Evolutionary conservation across 805 yeast species (phyloP), one percentile per base, ranked within the genome.

Genomic region (Cyberlindnera mississippiensis): DNA sequence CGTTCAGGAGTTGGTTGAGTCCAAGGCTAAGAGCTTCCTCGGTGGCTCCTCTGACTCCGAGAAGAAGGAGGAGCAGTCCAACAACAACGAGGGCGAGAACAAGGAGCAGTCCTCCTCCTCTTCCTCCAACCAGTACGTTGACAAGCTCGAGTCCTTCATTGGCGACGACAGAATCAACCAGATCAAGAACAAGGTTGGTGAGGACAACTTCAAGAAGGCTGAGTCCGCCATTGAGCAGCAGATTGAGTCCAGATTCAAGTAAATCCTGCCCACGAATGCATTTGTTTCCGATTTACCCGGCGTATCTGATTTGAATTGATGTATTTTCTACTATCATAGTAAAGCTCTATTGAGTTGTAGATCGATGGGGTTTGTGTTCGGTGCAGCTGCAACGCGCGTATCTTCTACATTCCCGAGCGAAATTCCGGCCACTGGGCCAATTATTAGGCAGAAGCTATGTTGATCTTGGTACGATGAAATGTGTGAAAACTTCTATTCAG

Each of bases 131-230:
- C 58, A 61, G 45, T 50, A 54, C 41, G 58, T 61, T 29, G 46
- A 51, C 40, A 53, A 55, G 42, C 54, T 62, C 24, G 66, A 63
- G 50, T 39, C 51, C 12, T 48, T 37, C 42, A 48, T 57, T 27
- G 66, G 68, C 39, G 45, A 57, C 32, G 67, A 61, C 12, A 61
- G 51, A 27, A 45, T 63, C 32, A 44, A 52, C 26, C 45, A 53
- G 35, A 47, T 60, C 46, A 56, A 56, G 45, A 35, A 39, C 32
- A 56, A 59, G 44, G 57, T 62, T 41, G 68, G 68, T 42, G 55
- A 56, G 35, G 57, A 51, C 36, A 62, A 54, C 41, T 62, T 53
- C 41, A 38, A 52, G 35, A 60, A 59, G 43, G 52, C 57, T 28
- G 67, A 63, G 50, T 35, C 46, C 16, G 35, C 33, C 11, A 55